Conservation (phyloP, 208 protist species). For the Herpetomonas tarakana region DNA sequence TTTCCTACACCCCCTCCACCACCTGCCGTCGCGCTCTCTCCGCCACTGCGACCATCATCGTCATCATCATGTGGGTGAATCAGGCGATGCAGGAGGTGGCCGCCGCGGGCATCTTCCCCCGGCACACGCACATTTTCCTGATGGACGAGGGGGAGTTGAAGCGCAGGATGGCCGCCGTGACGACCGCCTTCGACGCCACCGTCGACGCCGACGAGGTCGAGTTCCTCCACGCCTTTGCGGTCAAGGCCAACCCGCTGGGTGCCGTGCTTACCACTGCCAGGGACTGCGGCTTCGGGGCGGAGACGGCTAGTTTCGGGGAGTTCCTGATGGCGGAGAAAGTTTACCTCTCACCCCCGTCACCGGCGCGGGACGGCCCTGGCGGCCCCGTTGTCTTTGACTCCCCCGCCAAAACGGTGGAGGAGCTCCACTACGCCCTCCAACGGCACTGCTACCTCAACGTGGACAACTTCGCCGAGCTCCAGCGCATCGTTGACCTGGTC, state of each 20-base stretch:
- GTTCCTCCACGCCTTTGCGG: conserved; percentile 54
- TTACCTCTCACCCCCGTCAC: conserved; percentile 1
- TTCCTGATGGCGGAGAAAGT: conserved; percentile 40
- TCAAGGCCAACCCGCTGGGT: conserved; percentile 65
- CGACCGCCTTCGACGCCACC: conserved; percentile 22
- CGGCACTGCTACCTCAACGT: conserved; percentile 55
- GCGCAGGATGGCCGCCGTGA: conserved; percentile 31
- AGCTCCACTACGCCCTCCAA: conserved; percentile 50
- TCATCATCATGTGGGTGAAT: conserved; percentile 42
- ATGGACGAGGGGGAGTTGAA: conserved; percentile 34
- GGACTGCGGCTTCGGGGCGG: conserved; percentile 35
- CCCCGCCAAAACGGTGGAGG: conserved; percentile 57
- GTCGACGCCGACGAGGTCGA: conserved; percentile 8
- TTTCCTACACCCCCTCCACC: too few relatives aligned
- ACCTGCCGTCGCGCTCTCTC: too few relatives aligned
- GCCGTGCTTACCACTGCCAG: conserved; percentile 26
- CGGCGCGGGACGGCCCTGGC: background rate
- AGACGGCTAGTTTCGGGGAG: conserved; percentile 69
- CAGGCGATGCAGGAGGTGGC: conserved; percentile 38
- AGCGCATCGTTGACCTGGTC: conserved; percentile 37
- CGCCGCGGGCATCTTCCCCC: conserved; percentile 33
- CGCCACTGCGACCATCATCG: conserved; percentile 16
- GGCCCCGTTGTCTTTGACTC: conserved; percentile 55
- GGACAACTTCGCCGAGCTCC: conserved; percentile 70
- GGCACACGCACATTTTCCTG: conserved; percentile 52